Evolutionary conservation across 495 filamentous ascomycete genomes (phyloP), one percentile per base, ranked within the genome.

Genomic region (Terfezia claveryi): DNA sequence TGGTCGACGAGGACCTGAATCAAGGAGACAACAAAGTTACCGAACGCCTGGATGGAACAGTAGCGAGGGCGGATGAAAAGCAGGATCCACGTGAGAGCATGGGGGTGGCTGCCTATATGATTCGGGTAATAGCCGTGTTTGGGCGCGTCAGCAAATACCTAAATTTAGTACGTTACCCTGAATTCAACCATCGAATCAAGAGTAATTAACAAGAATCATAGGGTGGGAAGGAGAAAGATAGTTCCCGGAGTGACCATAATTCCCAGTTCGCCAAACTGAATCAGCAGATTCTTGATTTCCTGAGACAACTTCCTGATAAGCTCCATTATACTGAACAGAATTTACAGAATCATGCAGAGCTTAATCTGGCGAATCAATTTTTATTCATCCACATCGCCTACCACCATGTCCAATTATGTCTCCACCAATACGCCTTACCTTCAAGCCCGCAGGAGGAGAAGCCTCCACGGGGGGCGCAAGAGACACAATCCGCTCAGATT

Each of bases 91-190:
- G 72, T 57, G 80, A 82, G 7, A 94, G 93, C 62, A 94, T 95
- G 88, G 91, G 91, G 2, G 85, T 94, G 2, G 82, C 85, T 1
- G 85, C 89, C 10, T 95, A 91, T 64, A 85, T 93, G 68, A 82
- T 94, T 54, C 82, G 85, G 37, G 75, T 81, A 11, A 82, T 95
- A 46, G 78, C 85, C 4, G 70, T 94, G 49, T 98, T 87, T 85
- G 89, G 91, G 11, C 80, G 80, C 38, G 80, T 95, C 53, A 84
- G 93, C 58, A 82, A 81, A 54, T 94, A 93, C 64, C 67, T 94
- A 54, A 95, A 94, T 62, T 78, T 93, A 59, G 63, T 65, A 51
- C 54, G 63, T 51, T 36, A 14, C 11, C 37, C 55, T 51, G 1
- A 20, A 10, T 20, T 20, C 16, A 32, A 32, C 27, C 7, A 7